Conservation (phyloP, 2,329 filamentous ascomycete species). For the Neonectria faginata region DNA sequence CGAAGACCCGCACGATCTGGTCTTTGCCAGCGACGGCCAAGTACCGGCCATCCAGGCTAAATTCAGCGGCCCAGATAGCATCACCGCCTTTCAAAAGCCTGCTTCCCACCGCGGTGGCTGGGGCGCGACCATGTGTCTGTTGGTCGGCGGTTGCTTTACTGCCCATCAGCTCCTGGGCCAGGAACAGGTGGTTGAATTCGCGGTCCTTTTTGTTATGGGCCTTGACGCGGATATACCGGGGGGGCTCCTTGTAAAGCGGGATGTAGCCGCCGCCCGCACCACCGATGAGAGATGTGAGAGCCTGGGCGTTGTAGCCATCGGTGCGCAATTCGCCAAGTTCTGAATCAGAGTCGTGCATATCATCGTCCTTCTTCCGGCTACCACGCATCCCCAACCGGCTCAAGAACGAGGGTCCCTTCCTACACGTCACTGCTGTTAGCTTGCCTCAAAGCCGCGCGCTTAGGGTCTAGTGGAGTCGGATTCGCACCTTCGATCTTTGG, state of each 20-base stretch:
- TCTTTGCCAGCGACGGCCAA: conserved; percentile 94
- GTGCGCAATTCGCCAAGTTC: conserved; percentile 76
- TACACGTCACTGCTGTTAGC: conserved; percentile 51
- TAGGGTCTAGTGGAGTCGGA: neutral
- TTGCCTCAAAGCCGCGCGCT: neutral
- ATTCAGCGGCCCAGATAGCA: conserved; percentile 92
- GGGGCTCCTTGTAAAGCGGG: conserved; percentile 87
- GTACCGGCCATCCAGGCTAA: conserved; percentile 91
- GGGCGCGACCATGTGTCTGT: conserved; percentile 46
- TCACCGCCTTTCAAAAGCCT: conserved; percentile 62
- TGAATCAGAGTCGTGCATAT: conserved; percentile 72
- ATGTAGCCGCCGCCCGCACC: conserved; percentile 78
- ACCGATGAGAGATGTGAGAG: conserved; percentile 82
- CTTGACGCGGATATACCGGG: conserved; percentile 89
- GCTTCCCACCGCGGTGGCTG: conserved; percentile 54
- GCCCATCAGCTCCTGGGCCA: conserved; percentile 89
- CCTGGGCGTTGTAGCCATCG: conserved; percentile 84
- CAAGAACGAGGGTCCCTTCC: conserved; percentile 90
- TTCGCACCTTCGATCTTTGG: conserved; percentile 76
- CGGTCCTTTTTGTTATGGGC: conserved; percentile 82
- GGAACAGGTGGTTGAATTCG: conserved; percentile 88
- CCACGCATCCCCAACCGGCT: conserved; percentile 80
- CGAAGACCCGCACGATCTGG: conserved; percentile 86
- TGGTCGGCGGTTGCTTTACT: conserved; percentile 55
- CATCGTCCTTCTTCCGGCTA: conserved; percentile 78